A percentile compares a stretch with the other conserved stretches of the same genome.
phyloP scores from a whole-genome alignment of 1,284 basidiomycete species.

The Somion occarium region DNA sequence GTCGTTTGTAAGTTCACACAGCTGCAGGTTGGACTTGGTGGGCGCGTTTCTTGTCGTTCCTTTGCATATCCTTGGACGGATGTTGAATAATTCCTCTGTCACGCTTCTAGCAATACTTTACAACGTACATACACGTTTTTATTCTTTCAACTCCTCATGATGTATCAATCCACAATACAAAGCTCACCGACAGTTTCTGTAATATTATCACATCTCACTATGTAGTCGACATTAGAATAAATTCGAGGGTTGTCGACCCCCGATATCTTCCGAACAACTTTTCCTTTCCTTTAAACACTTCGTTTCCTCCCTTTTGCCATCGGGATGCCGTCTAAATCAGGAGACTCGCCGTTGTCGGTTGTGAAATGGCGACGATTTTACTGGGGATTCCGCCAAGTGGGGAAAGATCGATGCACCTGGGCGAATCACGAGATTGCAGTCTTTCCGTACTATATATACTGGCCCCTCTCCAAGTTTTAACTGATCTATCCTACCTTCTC shows the following conservation, averaged over 20 bases:
- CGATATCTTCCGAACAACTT: too few species aligned
- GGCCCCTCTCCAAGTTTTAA: neutral
- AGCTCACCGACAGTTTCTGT: too few species aligned
- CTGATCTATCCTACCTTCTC: neutral
- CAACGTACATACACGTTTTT: neutral
- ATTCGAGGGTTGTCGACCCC: too few species aligned
- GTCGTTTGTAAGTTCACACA: constrained; percentile 41
- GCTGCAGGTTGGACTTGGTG: neutral
- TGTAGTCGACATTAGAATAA: too few species aligned
- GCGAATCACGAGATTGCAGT: too few species aligned
- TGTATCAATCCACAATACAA: neutral
- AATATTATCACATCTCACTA: too few species aligned
- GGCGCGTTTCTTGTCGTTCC: neutral
- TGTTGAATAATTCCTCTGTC: too few species aligned
- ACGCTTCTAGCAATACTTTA: neutral
- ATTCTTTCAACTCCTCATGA: neutral
- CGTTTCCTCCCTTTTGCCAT: neutral
- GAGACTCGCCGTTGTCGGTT: too few species aligned
- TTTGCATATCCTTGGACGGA: too few species aligned
- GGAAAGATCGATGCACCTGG: neutral
- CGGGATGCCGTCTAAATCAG: neutral
- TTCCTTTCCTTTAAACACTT: too few species aligned
- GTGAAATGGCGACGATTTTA: neutral
- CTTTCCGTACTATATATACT: neutral
- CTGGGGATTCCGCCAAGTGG: neutral